Evolutionary conservation across 2,329 filamentous ascomycete genomes (phyloP).

Genomic region (Curvularia eragrostidis): DNA sequence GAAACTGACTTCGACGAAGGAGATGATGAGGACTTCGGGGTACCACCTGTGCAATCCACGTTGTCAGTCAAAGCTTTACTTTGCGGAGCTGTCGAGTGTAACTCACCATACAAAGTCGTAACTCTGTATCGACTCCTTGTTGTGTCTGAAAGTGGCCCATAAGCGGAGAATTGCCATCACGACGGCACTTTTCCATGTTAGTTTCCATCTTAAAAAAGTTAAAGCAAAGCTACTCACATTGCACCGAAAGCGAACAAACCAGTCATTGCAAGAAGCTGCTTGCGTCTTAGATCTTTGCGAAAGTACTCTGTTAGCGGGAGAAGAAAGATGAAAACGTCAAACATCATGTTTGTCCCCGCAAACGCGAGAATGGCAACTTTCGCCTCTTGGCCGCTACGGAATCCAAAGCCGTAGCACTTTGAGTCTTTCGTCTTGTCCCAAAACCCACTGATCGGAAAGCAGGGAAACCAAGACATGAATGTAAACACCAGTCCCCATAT

Average conservation of each 20-base stretch:
- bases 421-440: slow-evolving; percentile 24
- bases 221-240: slow-evolving; percentile 21
- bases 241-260: slow-evolving; percentile 37
- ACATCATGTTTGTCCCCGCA: slow-evolving; percentile 39
- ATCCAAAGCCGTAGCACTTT: slow-evolving; percentile 40
- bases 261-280: slow-evolving; percentile 36
- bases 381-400: slow-evolving; percentile 19
- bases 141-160: slow-evolving; percentile 36
- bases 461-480: slow-evolving; percentile 43
- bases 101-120: slow-evolving; percentile 41
- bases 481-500: slow-evolving; percentile 39
- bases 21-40: slow-evolving; percentile 38
- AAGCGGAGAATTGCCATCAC: slow-evolving; percentile 40
- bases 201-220: background rate
- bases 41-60: slow-evolving; percentile 26
- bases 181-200: slow-evolving; percentile 30
- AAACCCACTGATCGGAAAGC: slow-evolving; percentile 33
- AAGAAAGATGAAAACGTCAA: slow-evolving; percentile 40
- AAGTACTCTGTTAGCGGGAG: slow-evolving; percentile 40
- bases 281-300: slow-evolving; percentile 28
- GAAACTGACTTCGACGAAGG: slow-evolving; percentile 44
- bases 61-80: background rate
- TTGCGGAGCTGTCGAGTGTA: too few species aligned
- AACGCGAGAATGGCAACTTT: slow-evolving; percentile 31
- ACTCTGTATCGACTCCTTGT: slow-evolving; percentile 10